A percentile compares a stretch with the other conserved stretches of the same genome.
Evolutionary conservation across 345 rosid species (phyloP).

Genomic region (Eucalyptus sp.): DNA sequence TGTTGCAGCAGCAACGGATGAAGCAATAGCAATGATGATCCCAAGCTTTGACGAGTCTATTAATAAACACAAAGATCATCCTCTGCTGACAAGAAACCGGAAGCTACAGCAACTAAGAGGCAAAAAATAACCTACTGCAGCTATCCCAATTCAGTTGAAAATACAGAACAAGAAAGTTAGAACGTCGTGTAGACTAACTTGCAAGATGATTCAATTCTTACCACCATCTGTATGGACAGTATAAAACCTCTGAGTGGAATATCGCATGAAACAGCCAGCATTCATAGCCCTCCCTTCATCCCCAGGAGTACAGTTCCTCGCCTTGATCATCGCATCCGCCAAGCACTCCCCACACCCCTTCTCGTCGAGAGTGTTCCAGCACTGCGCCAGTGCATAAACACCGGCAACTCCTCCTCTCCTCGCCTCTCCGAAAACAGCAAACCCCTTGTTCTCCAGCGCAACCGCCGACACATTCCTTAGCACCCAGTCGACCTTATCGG

Average conservation of each 20-base stretch:
- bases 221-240: neutral
- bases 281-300: conserved; percentile 14
- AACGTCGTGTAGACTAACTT: neutral
- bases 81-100: neutral
- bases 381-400: conserved; percentile 15
- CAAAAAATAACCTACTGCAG: neutral
- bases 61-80: neutral
- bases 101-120: neutral
- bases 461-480: neutral
- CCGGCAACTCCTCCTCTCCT: neutral
- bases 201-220: neutral
- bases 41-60: neutral
- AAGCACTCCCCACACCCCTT: conserved; percentile 7
- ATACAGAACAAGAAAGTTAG: neutral
- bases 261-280: conserved; percentile 20
- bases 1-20: neutral
- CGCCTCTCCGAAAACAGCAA: neutral
- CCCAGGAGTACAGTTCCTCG: conserved; percentile 1
- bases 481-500: neutral
- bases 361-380: conserved; percentile 12
- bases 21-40: neutral
- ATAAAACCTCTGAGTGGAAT: conserved; percentile 1
- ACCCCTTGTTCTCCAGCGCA: neutral
- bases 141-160: neutral
- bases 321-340: neutral